Evolutionary conservation across 106 monocot species (phyloP), one percentile per base, ranked within the genome.

Genomic region (Dactylorhiza incarnata): DNA sequence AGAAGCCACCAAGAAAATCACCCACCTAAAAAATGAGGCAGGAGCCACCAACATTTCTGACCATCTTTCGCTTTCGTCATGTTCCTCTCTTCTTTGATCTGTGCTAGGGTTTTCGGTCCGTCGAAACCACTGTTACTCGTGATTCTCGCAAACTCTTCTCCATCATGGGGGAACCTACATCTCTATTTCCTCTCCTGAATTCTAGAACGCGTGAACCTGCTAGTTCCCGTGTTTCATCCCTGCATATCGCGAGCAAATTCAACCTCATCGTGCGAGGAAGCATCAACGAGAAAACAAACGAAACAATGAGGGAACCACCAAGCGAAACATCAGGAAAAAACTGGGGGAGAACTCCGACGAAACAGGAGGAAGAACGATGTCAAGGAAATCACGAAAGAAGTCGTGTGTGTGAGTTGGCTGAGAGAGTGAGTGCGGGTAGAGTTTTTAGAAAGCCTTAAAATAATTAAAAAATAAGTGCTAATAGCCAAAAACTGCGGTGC

Each of bases 31-130:
- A n/a, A n/a, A n/a, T n/a, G n/a, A 8, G 7, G 44, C 19, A n/a
- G 37, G 17, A 13, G 5, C 26, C 9, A 17, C 19, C 5, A 43
- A 22, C 45, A 68, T 5, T 25, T 68, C 23, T 71, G 49, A 12
- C 19, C 63, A 26, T 43, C 43, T 59, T 56, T 17, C 14, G 17
- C 14, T 43, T 53, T 75, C 51, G 65, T 37, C 83, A 73, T 81
- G 14, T 37, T 78, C 44, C 83, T 88, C 77, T 84, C 88, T 69
- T 83, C 88, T 73, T 79, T 85, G 70, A 89, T 86, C 77, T 89
- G 79, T 49, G 77, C 86, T 62, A 84, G 85, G 13, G 76, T 83
- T 79, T 82, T 89, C 6, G 86, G 86, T 14, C 86, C 76, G 71
- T 54, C 59, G 76, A 88, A 88, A 51, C 25, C 74, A 77, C 45